Base-by-base conservation (phyloP, 108 stramenopile genomes). In the Cyclotella choctawhatcheeana region DNA sequence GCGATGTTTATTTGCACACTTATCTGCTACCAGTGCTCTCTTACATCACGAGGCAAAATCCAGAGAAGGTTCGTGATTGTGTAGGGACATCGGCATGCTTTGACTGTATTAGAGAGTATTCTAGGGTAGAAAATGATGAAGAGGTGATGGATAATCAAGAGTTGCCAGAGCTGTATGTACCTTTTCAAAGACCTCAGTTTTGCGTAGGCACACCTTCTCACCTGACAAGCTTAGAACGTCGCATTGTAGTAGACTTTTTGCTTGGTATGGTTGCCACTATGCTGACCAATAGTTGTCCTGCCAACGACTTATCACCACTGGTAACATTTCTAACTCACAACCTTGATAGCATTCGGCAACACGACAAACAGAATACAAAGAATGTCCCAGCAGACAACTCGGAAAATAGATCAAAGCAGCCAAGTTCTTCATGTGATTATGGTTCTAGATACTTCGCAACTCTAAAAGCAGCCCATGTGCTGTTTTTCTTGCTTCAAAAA, bases 21-120 rank as follows among this genome's bases (percentile, higher is more conserved):
- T 68, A 72, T 14, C 32, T 95, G 24, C 65, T 92, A 5, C 93
- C 93, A 50, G 72, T 83, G 10, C 75, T 95, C 18, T 84, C 86
- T 5, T 69, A 67, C 24, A 71, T 92, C 21, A 79, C 81, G 24
- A 79, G 50, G 53, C 48, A 60, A 26, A 82, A 81, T 61, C 86
- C 91, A 12, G 77, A 79, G 27, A 91, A 86, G 55, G 87, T 89
- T 44, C 65, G 85, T 3, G 82, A 89, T 56, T 86, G 84, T 34
- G 74, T 95, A 13, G 82, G 77, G 27, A 75, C 70, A 14, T 81
- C 56, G 58, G 73, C 73, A 0, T 66, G 92, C 58, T 50, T 92
- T 30, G 71, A 79, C 29, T 60, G 25, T 22, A 40, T 60, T 21
- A 13, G 74, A 2, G 74, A 83, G 27, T 81, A 81, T 54, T 77